Percentiles rank a stretch among this genome's conserved stretches.
These are phyloP conservation scores for Simplicillium sp. DNA, from an alignment of 2,329 filamentous ascomycete species.

Conservation along the genomic window DNA sequence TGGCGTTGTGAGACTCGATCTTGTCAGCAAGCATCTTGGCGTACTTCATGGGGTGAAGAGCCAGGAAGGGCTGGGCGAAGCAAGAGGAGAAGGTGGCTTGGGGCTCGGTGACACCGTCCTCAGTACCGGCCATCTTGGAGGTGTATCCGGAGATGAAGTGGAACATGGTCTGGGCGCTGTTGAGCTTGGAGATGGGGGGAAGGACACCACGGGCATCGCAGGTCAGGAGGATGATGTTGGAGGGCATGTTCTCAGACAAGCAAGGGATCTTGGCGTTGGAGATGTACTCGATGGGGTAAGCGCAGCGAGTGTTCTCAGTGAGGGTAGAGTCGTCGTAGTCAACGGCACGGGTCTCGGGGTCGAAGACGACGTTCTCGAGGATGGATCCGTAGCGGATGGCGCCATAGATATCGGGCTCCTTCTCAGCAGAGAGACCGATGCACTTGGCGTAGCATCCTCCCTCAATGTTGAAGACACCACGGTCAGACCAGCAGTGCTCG, in stretches of 20 bases:
- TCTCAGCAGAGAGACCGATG: constrained; percentile 93
- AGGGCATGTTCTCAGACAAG: constrained; percentile 75
- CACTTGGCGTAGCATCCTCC: constrained; percentile 99
- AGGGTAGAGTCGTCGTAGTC: constrained; percentile 94
- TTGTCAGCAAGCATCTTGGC: constrained; percentile 97
- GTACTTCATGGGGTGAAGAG: constrained; percentile 98
- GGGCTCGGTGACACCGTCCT: constrained; percentile 93
- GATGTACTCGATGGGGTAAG: constrained; percentile 99
- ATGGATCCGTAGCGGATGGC: constrained; percentile 96
- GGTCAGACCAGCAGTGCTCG: constrained; percentile 99
- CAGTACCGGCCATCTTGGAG: constrained; percentile 99
- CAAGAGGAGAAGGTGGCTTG: constrained; percentile 98
- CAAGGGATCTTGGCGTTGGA: constrained; percentile 98
- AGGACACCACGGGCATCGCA: constrained; percentile 97
- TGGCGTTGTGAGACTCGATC: constrained; percentile 89
- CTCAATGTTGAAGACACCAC: constrained; percentile 98
- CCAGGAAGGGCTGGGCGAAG: constrained; percentile 98
- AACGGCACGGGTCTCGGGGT: constrained; percentile 77
- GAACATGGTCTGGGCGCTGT: constrained; percentile 96
- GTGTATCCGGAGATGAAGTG: constrained; percentile 99
- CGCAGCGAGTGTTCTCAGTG: constrained; percentile 96
- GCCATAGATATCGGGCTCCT: constrained; percentile 95
- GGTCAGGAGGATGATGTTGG: constrained; percentile 96
- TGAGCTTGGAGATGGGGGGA: constrained; percentile 94
- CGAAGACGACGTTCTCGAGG: constrained; percentile 97